Base-by-base conservation (phyloP, 371 early-diverging fungal genomes). In the Rhizopus stolonifer region DNA sequence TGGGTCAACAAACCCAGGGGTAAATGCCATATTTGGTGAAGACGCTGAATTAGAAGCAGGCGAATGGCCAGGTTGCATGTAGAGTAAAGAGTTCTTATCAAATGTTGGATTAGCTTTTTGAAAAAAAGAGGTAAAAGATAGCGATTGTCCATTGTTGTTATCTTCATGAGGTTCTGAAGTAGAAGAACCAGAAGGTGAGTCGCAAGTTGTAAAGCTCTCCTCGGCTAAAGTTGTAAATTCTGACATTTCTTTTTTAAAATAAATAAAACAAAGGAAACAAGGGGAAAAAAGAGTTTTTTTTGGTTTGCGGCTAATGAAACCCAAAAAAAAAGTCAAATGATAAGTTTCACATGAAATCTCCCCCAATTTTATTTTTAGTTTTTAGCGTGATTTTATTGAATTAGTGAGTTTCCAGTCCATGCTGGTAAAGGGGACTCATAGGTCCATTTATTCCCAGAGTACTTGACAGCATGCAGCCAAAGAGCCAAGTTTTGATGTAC, bases 381-480 rank as follows among this genome's bases (percentile, higher is more conserved):
- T n/a, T n/a, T n/a, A n/a, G n/a, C n/a, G n/a, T n/a, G n/a, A n/a
- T n/a, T n/a, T n/a, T 81, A n/a, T n/a, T n/a, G n/a, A n/a, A n/a
- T n/a, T n/a, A n/a, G n/a, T n/a, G n/a, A n/a, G n/a, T n/a, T n/a
- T 2, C 61, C 47, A 1, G 92, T 91, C 95, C 94, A 96, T 9
- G 56, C 72, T 3, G 96, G 96, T 46, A 86, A 55, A 21, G 72
- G 69, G 0, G 95, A 90, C 60, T 91, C 86, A 64, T 80, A 92
- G 0, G 77, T 53, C 88, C 90, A 89, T 0, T 71, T 77, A n/a
- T 73, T 60, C 0, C 85, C 84, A 18, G 76, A 57, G 64, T 93
- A 94, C 54, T 77, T 79, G 73, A 80, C 87, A 2, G 92, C 90
- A 67, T 95, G 95, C 34, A 95, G 78, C 84, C 88, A 95, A 50